Evolutionary conservation across 2,329 filamentous ascomycete genomes (phyloP).

Genomic region (Cladobotryum mycophilum): DNA sequence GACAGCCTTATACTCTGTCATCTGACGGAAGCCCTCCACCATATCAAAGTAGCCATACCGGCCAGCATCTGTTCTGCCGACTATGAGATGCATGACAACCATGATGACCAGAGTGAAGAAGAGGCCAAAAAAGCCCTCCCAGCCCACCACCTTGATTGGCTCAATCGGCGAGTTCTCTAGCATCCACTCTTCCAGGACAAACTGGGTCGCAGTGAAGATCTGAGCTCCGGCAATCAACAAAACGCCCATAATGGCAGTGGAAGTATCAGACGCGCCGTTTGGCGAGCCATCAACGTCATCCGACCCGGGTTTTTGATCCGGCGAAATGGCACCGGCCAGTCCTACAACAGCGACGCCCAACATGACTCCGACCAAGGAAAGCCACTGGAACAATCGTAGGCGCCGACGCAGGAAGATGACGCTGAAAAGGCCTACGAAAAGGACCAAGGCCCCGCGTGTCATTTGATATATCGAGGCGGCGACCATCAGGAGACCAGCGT

Average conservation of each 20-base stretch:
- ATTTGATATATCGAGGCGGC: slow-evolving; percentile 98
- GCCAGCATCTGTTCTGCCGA: slow-evolving; percentile 70
- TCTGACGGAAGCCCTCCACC: slow-evolving; percentile 74
- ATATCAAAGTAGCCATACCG: slow-evolving; percentile 85
- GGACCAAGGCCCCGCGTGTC: slow-evolving; percentile 87
- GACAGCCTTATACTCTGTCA: slow-evolving; percentile 65
- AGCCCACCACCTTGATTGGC: slow-evolving; percentile 86
- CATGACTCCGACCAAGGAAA: slow-evolving; percentile 80
- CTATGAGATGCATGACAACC: slow-evolving; percentile 67
- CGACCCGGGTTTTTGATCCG: slow-evolving; percentile 51
- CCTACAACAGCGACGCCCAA: slow-evolving; percentile 84
- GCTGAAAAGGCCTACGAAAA: slow-evolving; percentile 94
- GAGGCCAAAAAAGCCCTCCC: slow-evolving; percentile 93
- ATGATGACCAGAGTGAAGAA: slow-evolving; percentile 71
- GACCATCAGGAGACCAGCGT: slow-evolving; percentile 86
- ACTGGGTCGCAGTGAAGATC: slow-evolving; percentile 94
- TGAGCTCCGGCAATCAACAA: slow-evolving; percentile 88
- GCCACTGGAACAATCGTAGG: slow-evolving; percentile 86
- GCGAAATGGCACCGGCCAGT: slow-evolving; percentile 76
- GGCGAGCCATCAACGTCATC: slow-evolving; percentile 34
- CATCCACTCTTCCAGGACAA: slow-evolving; percentile 92
- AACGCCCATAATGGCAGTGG: slow-evolving; percentile 70
- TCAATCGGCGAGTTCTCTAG: slow-evolving; percentile 60
- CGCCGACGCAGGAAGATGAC: slow-evolving; percentile 80
- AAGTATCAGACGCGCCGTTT: slow-evolving; percentile 31